A percentile compares a stretch with the other conserved stretches of the same genome.
Conservation (phyloP, 2,329 filamentous ascomycete species). For the Penicillium sp. region DNA sequence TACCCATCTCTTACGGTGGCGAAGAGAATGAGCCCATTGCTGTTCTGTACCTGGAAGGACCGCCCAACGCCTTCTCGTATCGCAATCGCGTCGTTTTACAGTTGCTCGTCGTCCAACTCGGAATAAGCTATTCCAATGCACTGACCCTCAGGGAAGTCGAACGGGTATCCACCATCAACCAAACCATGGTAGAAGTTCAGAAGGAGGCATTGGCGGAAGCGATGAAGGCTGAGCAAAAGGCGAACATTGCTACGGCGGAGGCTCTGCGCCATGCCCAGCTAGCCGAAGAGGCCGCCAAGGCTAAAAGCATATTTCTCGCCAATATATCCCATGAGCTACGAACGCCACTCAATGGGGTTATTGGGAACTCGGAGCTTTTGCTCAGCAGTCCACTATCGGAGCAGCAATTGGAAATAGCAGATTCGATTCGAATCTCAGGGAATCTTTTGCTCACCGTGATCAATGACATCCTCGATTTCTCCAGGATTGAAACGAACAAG, state of each 20-base stretch:
- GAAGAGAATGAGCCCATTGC: not conserved
- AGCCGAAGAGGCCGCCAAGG: not conserved
- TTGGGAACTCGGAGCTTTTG: constrained; percentile 1
- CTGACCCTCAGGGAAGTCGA: not conserved
- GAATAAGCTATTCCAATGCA: not conserved
- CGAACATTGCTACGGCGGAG: not conserved
- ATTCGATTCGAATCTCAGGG: not conserved
- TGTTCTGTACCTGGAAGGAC: not conserved
- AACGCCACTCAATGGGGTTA: constrained; percentile 10
- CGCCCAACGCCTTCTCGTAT: not conserved
- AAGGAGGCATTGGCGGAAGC: not conserved
- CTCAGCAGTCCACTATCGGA: not conserved
- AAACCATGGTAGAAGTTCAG: not conserved
- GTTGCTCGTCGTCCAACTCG: not conserved
- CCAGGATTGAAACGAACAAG: constrained; percentile 6
- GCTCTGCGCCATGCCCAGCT: not conserved
- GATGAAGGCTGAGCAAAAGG: not conserved
- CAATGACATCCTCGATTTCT: constrained; percentile 9
- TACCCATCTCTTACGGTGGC: not conserved
- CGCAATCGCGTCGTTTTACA: not conserved
- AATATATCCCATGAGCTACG: constrained; percentile 3
- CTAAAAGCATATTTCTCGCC: not conserved
- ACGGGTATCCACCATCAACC: not conserved
- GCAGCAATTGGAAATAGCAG: not conserved
- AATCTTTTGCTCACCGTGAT: constrained; percentile 5